These are phyloP conservation scores for Boletus bicolor DNA, from an alignment of 768 basidiomycete species.

Conservation along the genomic window DNA sequence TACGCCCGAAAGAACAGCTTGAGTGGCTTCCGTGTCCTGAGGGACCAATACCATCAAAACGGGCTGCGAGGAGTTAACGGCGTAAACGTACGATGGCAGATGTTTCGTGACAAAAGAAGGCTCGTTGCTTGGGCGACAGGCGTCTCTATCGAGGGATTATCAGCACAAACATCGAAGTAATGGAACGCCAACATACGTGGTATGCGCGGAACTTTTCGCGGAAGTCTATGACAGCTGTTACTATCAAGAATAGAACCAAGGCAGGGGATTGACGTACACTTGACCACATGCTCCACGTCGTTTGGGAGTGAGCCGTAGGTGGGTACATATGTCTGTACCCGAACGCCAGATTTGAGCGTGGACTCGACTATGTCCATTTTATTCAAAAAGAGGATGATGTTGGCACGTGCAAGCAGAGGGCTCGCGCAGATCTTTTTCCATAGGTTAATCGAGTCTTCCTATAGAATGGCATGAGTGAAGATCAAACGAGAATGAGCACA, in stretches of 20 bases:
- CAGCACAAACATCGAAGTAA: background rate
- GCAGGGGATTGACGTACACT: constrained; percentile 44
- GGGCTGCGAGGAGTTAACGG: background rate
- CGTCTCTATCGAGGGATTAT: constrained; percentile 40
- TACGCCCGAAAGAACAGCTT: constrained; percentile 38
- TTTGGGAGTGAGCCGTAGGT: constrained; percentile 59
- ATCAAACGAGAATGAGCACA: too few species aligned
- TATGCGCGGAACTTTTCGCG: constrained; percentile 63
- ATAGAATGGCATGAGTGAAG: background rate
- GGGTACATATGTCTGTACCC: constrained; percentile 57
- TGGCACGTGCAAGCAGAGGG: constrained; percentile 54
- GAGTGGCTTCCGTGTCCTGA: constrained; percentile 39
- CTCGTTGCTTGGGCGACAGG: constrained; percentile 51
- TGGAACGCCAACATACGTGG: constrained; percentile 43
- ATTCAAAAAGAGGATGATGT: constrained; percentile 75
- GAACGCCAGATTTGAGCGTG: constrained; percentile 54
- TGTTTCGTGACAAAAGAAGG: constrained; percentile 68
- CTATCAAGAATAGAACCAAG: background rate
- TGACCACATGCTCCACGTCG: constrained; percentile 55
- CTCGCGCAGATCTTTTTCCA: constrained; percentile 72
- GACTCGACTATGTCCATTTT: constrained; percentile 64
- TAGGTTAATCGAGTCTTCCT: constrained; percentile 73
- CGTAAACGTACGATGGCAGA: constrained; percentile 58
- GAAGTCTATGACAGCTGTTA: constrained; percentile 46
- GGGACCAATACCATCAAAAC: background rate